A percentile compares a stretch with the other conserved stretches of the same genome.
Evolutionary conservation across 2,329 filamentous ascomycete species (phyloP).

Genomic region (Coniochaeta pulveracea): DNA sequence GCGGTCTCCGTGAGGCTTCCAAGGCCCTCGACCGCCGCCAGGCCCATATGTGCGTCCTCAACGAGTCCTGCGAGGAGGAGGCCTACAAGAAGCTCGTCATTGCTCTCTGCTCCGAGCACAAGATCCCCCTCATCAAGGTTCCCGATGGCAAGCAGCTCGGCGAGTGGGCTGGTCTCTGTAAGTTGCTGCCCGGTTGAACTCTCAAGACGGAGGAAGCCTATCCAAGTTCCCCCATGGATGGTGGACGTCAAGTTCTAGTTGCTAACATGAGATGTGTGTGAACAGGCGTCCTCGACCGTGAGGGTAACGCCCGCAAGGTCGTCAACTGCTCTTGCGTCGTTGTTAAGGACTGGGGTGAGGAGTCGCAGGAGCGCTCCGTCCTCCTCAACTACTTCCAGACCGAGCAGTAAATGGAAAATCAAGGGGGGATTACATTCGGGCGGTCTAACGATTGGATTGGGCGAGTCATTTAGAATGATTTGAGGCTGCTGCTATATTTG

Average conservation of each 20-base stretch:
- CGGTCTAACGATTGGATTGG: too few species aligned
- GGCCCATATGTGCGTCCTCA: slow-evolving; percentile 99
- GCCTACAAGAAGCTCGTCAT: slow-evolving; percentile 99
- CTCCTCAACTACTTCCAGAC: slow-evolving; percentile 99
- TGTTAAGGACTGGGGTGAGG: slow-evolving; percentile 99
- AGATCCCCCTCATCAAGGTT: slow-evolving; percentile 99
- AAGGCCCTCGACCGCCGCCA: slow-evolving; percentile 98
- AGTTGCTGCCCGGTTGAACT: slow-evolving; percentile 44
- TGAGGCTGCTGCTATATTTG: too few species aligned
- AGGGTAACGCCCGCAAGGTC: slow-evolving; percentile 99
- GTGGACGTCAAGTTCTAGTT: background rate
- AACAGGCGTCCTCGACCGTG: slow-evolving; percentile 90
- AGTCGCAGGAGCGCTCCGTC: slow-evolving; percentile 96
- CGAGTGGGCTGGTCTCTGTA: slow-evolving; percentile 99
- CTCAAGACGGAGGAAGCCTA: too few species aligned
- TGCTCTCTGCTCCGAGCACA: slow-evolving; percentile 97
- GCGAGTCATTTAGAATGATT: too few species aligned
- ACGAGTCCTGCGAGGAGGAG: slow-evolving; percentile 99
- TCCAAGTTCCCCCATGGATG: background rate
- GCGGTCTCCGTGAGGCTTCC: slow-evolving; percentile 94
- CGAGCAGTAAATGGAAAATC: slow-evolving; percentile 54
- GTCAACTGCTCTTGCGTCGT: slow-evolving; percentile 99
- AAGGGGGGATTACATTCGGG: too few species aligned
- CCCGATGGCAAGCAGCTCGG: slow-evolving; percentile 99
- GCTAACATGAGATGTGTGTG: slow-evolving; percentile 5